Conservation (phyloP, 139 green algal genomes). For the Eudorina sp. region DNA sequence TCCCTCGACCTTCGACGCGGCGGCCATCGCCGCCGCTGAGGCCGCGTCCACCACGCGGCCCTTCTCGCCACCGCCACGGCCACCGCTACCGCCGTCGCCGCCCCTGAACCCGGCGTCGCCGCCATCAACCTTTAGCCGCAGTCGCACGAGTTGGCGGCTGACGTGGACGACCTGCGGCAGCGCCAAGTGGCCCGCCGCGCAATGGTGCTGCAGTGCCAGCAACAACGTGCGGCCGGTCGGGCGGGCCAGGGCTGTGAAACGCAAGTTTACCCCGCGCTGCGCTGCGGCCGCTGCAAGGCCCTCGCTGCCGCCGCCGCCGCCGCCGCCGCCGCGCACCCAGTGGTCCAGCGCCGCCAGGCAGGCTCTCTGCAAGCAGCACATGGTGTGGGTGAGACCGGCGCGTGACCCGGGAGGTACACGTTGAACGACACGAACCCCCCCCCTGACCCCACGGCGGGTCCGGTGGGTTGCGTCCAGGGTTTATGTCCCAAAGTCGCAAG, state of each 20-base stretch:
- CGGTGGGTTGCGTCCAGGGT: too few relatives aligned
- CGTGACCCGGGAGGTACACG: too few relatives aligned
- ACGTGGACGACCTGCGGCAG: neutral
- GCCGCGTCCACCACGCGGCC: neutral
- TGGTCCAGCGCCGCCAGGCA: neutral
- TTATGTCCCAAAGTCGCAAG: too few relatives aligned
- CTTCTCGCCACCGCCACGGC: neutral
- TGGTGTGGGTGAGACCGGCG: too few relatives aligned
- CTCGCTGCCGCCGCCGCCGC: neutral
- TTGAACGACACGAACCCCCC: too few relatives aligned
- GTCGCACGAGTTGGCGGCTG: neutral
- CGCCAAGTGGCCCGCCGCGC: neutral
- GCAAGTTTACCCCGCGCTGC: neutral
- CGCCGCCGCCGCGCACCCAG: neutral
- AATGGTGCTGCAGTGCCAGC: neutral
- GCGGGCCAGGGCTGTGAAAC: neutral
- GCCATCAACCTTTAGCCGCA: neutral
- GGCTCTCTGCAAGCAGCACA: too few relatives aligned
- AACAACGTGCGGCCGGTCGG: neutral
- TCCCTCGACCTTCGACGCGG: neutral
- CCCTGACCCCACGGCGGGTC: too few relatives aligned
- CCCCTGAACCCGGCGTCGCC: neutral
- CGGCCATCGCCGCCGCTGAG: neutral
- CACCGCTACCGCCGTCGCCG: neutral
- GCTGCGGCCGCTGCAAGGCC: neutral